Conservation (phyloP, 352 stramenopile genomes). For the Phytophthora cactorum region DNA sequence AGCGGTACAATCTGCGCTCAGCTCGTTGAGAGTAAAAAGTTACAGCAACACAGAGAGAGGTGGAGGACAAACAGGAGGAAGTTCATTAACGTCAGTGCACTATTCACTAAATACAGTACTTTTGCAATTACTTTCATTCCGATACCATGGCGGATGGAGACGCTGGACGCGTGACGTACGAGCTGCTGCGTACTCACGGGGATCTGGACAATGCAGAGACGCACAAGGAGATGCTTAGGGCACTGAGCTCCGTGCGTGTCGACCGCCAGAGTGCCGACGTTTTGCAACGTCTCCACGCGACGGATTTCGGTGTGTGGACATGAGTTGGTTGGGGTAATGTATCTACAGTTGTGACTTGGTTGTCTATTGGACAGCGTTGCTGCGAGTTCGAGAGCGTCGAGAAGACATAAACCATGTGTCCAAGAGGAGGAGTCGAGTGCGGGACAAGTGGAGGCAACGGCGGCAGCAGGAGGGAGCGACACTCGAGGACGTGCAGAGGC, state of each 20-base stretch:
- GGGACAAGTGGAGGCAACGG: slow-evolving; percentile 41
- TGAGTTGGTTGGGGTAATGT: not conserved
- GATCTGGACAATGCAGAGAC: slow-evolving; percentile 29
- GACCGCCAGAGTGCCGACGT: slow-evolving; percentile 38
- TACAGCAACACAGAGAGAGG: not conserved
- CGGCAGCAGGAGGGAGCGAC: slow-evolving; percentile 38
- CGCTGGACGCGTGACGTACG: slow-evolving; percentile 26
- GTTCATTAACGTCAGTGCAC: not conserved
- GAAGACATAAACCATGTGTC: slow-evolving; percentile 29
- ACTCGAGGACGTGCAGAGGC: slow-evolving; percentile 43
- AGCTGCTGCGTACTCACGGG: slow-evolving; percentile 40
- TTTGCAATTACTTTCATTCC: slow-evolving; percentile 8
- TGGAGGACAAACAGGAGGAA: not conserved
- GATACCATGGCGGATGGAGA: slow-evolving; percentile 19
- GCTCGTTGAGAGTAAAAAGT: slow-evolving; percentile 12
- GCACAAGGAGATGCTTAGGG: slow-evolving; percentile 49
- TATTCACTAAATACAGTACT: slow-evolving; percentile 16
- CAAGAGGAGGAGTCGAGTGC: slow-evolving; percentile 43
- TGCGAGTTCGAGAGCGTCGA: slow-evolving; percentile 26
- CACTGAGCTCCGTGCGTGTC: slow-evolving; percentile 32
- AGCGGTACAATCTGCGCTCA: slow-evolving; percentile 60
- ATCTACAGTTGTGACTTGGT: slow-evolving; percentile 1
- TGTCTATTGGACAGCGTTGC: slow-evolving; percentile 33
- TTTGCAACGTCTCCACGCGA: slow-evolving; percentile 52
- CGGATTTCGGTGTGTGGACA: slow-evolving; percentile 46